Percentiles rank a stretch among this genome's conserved stretches.
These are phyloP conservation scores for Quercus glauca DNA, from an alignment of 306 rosid genomes.

Conservation along the genomic window DNA sequence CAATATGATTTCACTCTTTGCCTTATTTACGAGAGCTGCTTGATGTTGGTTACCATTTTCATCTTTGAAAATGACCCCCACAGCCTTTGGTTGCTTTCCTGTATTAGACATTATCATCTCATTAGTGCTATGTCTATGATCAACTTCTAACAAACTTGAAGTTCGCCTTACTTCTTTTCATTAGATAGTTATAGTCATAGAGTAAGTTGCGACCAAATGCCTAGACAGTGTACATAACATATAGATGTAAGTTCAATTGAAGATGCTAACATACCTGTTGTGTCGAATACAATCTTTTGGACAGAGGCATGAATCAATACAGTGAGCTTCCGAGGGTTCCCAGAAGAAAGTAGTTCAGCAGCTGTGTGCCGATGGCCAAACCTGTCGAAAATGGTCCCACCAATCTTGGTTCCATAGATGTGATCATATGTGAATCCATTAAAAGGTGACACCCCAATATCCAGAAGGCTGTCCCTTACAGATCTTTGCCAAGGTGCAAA, in stretches of 20 bases:
- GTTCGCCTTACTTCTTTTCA: too few relatives aligned
- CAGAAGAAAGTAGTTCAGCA: conserved; percentile 75
- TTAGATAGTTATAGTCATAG: too few relatives aligned
- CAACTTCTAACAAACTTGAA: too few relatives aligned
- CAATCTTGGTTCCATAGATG: conserved; percentile 82
- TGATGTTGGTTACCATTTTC: conserved; percentile 77
- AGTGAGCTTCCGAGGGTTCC: conserved; percentile 60
- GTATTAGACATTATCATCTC: neutral
- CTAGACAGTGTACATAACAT: neutral
- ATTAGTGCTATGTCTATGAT: neutral
- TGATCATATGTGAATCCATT: conserved; percentile 98
- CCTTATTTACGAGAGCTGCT: conserved; percentile 45
- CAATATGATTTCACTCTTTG: conserved; percentile 65
- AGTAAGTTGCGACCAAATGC: conserved; percentile 5
- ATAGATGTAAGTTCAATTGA: neutral
- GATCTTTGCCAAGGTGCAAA: conserved; percentile 62
- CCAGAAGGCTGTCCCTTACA: conserved; percentile 70
- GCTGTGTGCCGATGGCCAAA: conserved; percentile 85
- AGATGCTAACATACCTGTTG: conserved; percentile 31
- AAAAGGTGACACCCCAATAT: conserved; percentile 69
- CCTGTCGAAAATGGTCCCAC: conserved; percentile 87
- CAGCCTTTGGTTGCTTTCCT: conserved; percentile 71
- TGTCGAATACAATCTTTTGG: conserved; percentile 73
- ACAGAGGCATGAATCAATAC: conserved; percentile 75
- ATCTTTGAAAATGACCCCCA: conserved; percentile 79